Evolutionary conservation across 345 rosid genomes (phyloP).

Genomic region (Sapria himalayana): DNA sequence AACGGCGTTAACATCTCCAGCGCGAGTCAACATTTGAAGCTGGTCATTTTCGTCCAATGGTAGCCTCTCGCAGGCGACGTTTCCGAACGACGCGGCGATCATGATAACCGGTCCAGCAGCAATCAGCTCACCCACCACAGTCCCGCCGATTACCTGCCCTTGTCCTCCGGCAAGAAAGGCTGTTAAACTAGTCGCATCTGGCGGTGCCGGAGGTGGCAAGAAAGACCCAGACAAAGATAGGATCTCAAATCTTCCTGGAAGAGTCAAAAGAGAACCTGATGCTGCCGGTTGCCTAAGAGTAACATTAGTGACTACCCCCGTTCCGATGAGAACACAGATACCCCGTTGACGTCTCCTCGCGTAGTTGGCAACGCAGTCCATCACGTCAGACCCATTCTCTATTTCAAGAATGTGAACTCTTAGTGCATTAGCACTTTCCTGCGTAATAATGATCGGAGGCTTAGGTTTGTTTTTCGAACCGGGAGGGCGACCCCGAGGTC

Average conservation of each 20-base stretch:
- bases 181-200: constrained; percentile 78
- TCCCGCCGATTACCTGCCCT: constrained; percentile 91
- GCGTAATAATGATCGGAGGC: constrained; percentile 80
- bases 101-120: constrained; percentile 92
- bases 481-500: constrained; percentile 83
- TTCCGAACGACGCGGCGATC: constrained; percentile 76
- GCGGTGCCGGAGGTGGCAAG: constrained; percentile 92
- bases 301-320: constrained; percentile 80
- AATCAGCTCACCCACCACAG: constrained; percentile 74
- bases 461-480: constrained; percentile 88
- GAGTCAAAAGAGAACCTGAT: constrained; percentile 51
- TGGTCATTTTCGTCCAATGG: constrained; percentile 83
- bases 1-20: constrained; percentile 18
- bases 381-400: constrained; percentile 72
- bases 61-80: constrained; percentile 82
- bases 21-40: constrained; percentile 34
- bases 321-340: constrained; percentile 67
- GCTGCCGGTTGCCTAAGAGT: constrained; percentile 79
- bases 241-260: constrained; percentile 87
- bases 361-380: constrained; percentile 71
- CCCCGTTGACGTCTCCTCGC: constrained; percentile 85
- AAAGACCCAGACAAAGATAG: constrained; percentile 77
- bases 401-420: constrained; percentile 95
- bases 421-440: constrained; percentile 90
- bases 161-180: constrained; percentile 72